Evolutionary conservation across 106 monocot species (phyloP), one percentile per base, ranked within the genome.

Genomic region (Allium sativum): DNA sequence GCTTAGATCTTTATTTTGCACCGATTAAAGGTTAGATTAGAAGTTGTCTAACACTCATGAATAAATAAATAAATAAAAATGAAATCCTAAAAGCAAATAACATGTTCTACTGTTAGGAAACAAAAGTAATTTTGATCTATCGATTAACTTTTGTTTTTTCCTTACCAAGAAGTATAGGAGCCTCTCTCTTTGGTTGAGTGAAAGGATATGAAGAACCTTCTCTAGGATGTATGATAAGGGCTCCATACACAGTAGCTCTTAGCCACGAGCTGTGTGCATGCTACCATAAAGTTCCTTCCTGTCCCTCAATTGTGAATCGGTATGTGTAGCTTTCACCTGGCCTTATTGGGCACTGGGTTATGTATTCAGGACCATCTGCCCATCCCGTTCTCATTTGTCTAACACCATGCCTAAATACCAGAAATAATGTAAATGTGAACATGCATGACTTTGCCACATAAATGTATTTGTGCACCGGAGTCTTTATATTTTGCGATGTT

Each of bases 241-340:
- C 80, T 40, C 84, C 84, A 65, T 84, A 73, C 11, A 84, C 80
- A 7, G 84, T 84, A n/a, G 84, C 79, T 12, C 84, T 67, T 10
- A 80, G 77, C 84, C 84, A 84, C 1, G 76, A 74, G 62, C 76
- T 73, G 62, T 84, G 84, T 7, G 84, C 84, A 56, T 84, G 84
- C 84, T 80, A 84, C 76, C 79, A 79, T 10, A 84, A 70, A 6
- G 84, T 84, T n/a, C 84, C 84, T 41, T 76, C 73, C 45, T 84
- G 84, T 9, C 62, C 80, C 5, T 67, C 17, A 46, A 84, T 61
- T 40, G 84, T 84, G 73, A 84, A 84, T 40, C 76, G 52, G 66
- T 84, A 84, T 11, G 51, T 76, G 67, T 74, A 84, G 73, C 58
- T 80, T 15, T 59, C 69, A 8, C 80, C 84, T 0, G 84, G 79